These are phyloP conservation scores for Podospora pseudopauciseta DNA, from an alignment of 495 filamentous ascomycete genomes.

Conservation along the genomic window DNA sequence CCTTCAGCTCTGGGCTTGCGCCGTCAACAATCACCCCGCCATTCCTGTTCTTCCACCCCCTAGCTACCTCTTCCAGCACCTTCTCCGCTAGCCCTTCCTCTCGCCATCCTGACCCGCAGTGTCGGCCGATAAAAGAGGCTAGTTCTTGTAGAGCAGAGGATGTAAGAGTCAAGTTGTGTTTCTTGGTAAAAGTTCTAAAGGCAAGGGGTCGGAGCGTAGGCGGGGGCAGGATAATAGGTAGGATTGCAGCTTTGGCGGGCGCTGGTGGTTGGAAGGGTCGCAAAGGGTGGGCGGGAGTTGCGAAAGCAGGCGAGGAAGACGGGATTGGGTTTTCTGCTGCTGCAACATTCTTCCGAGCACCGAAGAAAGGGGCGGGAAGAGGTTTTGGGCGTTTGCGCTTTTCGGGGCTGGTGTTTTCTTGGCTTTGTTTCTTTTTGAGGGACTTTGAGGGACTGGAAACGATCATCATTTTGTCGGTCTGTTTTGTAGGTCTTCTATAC, in stretches of 20 bases:
- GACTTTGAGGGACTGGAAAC: slow-evolving; percentile 29
- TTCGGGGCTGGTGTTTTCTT: neutral
- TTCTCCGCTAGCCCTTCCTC: slow-evolving; percentile 91
- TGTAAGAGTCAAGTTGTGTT: slow-evolving; percentile 91
- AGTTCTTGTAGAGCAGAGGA: slow-evolving; percentile 80
- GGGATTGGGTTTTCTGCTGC: slow-evolving; percentile 54
- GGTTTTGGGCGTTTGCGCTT: slow-evolving; percentile 27
- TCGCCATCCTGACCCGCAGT: slow-evolving; percentile 94
- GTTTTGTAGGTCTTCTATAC: neutral
- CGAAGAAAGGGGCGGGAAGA: slow-evolving; percentile 35
- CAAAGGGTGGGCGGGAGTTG: slow-evolving; percentile 73
- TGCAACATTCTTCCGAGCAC: slow-evolving; percentile 34
- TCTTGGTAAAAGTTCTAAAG: slow-evolving; percentile 95
- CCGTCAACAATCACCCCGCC: slow-evolving; percentile 88
- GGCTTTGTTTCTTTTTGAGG: slow-evolving; percentile 29
- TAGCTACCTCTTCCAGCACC: slow-evolving; percentile 86
- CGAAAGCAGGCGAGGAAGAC: slow-evolving; percentile 88
- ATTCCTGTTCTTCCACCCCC: slow-evolving; percentile 78
- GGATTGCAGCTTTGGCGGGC: slow-evolving; percentile 65
- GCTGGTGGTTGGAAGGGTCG: slow-evolving; percentile 49
- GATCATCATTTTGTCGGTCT: slow-evolving; percentile 27
- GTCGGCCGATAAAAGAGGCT: slow-evolving; percentile 82
- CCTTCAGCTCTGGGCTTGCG: slow-evolving; percentile 67
- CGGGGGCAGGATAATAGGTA: slow-evolving; percentile 84
- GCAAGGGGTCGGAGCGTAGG: slow-evolving; percentile 84